A percentile compares a stretch with the other conserved stretches of the same genome.
Conservation (phyloP, 2,329 filamentous ascomycete genomes). For the Aspergillus brasiliensis region DNA sequence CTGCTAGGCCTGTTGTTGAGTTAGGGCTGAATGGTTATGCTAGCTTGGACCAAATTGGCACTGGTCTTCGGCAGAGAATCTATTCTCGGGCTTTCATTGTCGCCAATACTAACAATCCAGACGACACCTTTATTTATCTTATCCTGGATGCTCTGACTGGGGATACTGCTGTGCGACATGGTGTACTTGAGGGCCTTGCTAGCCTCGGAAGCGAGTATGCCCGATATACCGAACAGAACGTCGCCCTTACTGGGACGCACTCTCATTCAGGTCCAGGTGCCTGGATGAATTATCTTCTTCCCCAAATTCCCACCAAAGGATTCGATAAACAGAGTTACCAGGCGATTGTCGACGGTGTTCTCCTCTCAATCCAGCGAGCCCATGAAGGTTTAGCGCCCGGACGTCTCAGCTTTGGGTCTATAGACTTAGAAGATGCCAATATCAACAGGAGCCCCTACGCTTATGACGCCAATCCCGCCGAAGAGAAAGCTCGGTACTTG, state of each 20-base stretch:
- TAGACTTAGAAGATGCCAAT: conserved; percentile 73
- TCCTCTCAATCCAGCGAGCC: conserved; percentile 79
- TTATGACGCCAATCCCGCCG: conserved; percentile 80
- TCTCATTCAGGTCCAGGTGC: conserved; percentile 89
- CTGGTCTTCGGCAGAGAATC: conserved; percentile 81
- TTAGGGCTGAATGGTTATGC: conserved; percentile 93
- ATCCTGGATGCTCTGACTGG: conserved; percentile 86
- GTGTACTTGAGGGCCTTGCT: conserved; percentile 76
- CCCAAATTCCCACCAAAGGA: conserved; percentile 84
- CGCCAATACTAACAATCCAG: conserved; percentile 64
- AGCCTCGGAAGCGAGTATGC: conserved; percentile 71
- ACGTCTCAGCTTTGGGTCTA: conserved; percentile 69
- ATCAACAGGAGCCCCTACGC: conserved; percentile 87
- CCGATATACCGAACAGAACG: conserved; percentile 75
- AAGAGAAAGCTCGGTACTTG: conserved; percentile 70
- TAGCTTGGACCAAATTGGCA: conserved; percentile 77
- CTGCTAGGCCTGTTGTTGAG: conserved; percentile 74
- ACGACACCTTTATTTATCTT: conserved; percentile 80
- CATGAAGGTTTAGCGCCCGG: conserved; percentile 73
- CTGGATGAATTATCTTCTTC: conserved; percentile 92
- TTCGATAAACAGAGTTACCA: conserved; percentile 85
- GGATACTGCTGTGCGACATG: conserved; percentile 83
- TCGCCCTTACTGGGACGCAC: conserved; percentile 90
- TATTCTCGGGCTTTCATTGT: conserved; percentile 90
- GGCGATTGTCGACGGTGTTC: conserved; percentile 82